Percentiles rank a stretch among this genome's conserved stretches.
These are phyloP conservation scores for Musa beccarii DNA, from an alignment of 176 grass and related monocot genomes.

Conservation along the genomic window DNA sequence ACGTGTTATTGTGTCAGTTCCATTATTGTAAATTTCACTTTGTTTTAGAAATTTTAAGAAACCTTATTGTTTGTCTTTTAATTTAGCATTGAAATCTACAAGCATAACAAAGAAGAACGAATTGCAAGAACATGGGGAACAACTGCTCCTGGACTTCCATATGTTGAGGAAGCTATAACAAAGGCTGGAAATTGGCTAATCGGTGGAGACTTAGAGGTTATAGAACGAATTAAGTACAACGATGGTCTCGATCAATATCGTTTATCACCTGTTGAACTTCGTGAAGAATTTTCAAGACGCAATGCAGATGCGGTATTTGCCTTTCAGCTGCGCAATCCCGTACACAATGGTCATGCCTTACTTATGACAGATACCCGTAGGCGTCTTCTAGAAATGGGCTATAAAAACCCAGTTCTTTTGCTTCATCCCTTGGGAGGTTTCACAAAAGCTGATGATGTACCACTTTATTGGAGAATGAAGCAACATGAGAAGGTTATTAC, in stretches of 20 bases:
- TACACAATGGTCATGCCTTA: slow-evolving; percentile 91
- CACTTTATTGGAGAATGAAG: slow-evolving; percentile 91
- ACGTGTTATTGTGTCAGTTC: background rate
- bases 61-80: slow-evolving; percentile 3
- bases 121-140: slow-evolving; percentile 97
- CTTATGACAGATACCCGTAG: slow-evolving; percentile 88
- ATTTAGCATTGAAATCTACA: slow-evolving; percentile 96
- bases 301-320: slow-evolving; percentile 94
- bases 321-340: slow-evolving; percentile 94
- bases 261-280: slow-evolving; percentile 67
- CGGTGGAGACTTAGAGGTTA: slow-evolving; percentile 89
- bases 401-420: slow-evolving; percentile 83
- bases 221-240: slow-evolving; percentile 96
- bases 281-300: slow-evolving; percentile 78
- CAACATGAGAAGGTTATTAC: slow-evolving; percentile 86
- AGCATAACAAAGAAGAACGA: slow-evolving; percentile 97
- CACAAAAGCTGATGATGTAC: slow-evolving; percentile 93
- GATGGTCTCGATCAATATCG: slow-evolving; percentile 96
- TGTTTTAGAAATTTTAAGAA: background rate
- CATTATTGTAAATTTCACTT: background rate
- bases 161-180: slow-evolving; percentile 70
- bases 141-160: slow-evolving; percentile 69
- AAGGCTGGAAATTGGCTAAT: slow-evolving; percentile 95
- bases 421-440: slow-evolving; percentile 91
- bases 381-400: slow-evolving; percentile 90